Conservation (phyloP, 2,329 filamentous ascomycete species). For the Colletotrichum somersetense region DNA sequence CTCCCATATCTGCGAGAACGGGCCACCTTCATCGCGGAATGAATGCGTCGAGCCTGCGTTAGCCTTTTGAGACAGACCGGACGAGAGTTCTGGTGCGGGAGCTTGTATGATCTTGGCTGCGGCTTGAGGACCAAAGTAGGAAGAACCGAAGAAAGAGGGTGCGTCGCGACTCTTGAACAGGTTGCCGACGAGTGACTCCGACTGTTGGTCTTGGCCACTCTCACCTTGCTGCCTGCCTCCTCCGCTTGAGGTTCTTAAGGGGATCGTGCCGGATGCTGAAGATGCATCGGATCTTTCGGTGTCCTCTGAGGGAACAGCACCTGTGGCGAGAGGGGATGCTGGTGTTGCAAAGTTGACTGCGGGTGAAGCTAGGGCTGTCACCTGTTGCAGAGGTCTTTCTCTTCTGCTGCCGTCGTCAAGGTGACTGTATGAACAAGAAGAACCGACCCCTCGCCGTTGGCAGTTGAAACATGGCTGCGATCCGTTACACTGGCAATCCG, state of each 20-base stretch:
- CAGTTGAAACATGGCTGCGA: conserved; percentile 38
- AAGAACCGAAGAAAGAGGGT: conserved; percentile 49
- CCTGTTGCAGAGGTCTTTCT: background rate
- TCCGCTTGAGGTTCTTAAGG: conserved; percentile 18
- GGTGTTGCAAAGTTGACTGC: conserved; percentile 18
- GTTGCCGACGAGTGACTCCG: conserved; percentile 45
- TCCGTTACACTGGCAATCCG: conserved; percentile 30
- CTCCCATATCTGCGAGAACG: conserved; percentile 56
- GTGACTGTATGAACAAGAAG: conserved; percentile 28
- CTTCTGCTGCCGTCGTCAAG: conserved; percentile 3
- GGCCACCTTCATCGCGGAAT: conserved; percentile 42
- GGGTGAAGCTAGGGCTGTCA: background rate
- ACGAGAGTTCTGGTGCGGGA: conserved; percentile 43
- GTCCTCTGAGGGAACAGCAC: background rate
- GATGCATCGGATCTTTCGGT: conserved; percentile 7
- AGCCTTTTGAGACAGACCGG: conserved; percentile 44
- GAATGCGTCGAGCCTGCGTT: conserved; percentile 39
- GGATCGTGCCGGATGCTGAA: conserved; percentile 4
- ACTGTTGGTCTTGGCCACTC: conserved; percentile 23
- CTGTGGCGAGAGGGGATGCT: background rate
- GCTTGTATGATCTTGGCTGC: conserved; percentile 50
- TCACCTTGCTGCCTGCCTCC: conserved; percentile 26
- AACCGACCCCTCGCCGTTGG: conserved; percentile 30
- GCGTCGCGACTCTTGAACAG: conserved; percentile 49
- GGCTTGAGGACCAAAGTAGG: conserved; percentile 51